These are phyloP conservation scores for Aegilops longissima DNA, from an alignment of 176 grass and related monocot species.

Conservation along the genomic window DNA sequence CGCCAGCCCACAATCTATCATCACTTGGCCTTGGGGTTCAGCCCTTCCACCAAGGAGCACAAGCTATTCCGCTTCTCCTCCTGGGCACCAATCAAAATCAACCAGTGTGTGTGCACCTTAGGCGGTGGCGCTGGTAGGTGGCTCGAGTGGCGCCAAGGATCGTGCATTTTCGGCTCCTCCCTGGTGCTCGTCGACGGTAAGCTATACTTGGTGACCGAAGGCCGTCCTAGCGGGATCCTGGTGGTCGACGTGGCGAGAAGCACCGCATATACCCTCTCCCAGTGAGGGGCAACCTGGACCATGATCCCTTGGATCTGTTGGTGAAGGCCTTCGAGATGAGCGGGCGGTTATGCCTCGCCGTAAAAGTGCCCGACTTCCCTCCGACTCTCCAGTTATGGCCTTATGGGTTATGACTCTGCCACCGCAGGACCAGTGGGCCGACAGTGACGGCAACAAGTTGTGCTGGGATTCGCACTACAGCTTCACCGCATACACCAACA, in stretches of 20 bases:
- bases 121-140: no score
- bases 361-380: background rate
- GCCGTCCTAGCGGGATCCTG: background rate
- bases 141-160: background rate
- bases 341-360: background rate
- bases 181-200: background rate
- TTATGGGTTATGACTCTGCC: background rate
- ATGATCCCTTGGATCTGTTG: background rate
- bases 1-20: no score
- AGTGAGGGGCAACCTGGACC: background rate
- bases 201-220: background rate
- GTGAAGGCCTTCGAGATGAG: background rate
- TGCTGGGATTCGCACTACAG: background rate
- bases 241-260: background rate
- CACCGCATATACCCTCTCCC: background rate
- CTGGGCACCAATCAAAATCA: no score
- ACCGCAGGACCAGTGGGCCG: background rate
- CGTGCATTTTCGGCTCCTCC: background rate
- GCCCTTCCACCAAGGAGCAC: no score
- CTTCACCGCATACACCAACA: background rate
- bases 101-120: no score
- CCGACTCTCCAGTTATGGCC: background rate
- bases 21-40: no score
- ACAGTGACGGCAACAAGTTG: background rate
- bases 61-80: no score